phyloP scores from a whole-genome alignment of 2,329 filamentous ascomycete species.

The Stagonosporopsis chrysanthemi region DNA sequence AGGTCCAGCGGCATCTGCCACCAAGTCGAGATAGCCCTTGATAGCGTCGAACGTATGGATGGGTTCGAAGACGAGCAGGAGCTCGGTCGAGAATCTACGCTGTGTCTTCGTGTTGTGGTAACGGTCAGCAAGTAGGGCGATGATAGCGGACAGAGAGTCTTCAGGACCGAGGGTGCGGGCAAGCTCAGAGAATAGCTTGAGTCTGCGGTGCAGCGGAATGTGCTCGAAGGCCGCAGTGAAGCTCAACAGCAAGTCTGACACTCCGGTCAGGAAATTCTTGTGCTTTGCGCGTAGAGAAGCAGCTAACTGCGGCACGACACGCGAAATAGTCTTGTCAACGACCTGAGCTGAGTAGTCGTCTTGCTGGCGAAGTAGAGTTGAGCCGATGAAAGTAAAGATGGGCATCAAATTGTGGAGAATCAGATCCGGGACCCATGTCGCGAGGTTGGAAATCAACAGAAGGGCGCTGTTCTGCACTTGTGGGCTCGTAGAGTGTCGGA shows the following conservation, averaged over 20 bases:
- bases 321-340: slow-evolving; percentile 90
- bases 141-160: slow-evolving; percentile 86
- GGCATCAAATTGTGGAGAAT: slow-evolving; percentile 98
- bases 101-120: slow-evolving; percentile 80
- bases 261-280: slow-evolving; percentile 79
- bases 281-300: slow-evolving; percentile 80
- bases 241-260: slow-evolving; percentile 89
- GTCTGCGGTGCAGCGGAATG: slow-evolving; percentile 84
- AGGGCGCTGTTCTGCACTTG: slow-evolving; percentile 93
- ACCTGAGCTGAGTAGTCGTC: slow-evolving; percentile 98
- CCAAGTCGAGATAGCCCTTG: slow-evolving; percentile 76
- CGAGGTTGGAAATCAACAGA: slow-evolving; percentile 84
- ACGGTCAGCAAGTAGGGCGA: slow-evolving; percentile 89
- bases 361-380: slow-evolving; percentile 86
- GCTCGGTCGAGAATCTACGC: slow-evolving; percentile 74
- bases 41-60: slow-evolving; percentile 78
- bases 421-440: slow-evolving; percentile 85
- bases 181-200: slow-evolving; percentile 83
- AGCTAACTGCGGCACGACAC: slow-evolving; percentile 91
- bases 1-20: slow-evolving; percentile 76
- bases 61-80: slow-evolving; percentile 76
- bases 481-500: slow-evolving; percentile 88
- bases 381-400: slow-evolving; percentile 98
- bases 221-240: slow-evolving; percentile 97
- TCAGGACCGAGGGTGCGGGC: slow-evolving; percentile 83